phyloP scores from a whole-genome alignment of 805 yeast species.

The Nakazawaea siamensis region DNA sequence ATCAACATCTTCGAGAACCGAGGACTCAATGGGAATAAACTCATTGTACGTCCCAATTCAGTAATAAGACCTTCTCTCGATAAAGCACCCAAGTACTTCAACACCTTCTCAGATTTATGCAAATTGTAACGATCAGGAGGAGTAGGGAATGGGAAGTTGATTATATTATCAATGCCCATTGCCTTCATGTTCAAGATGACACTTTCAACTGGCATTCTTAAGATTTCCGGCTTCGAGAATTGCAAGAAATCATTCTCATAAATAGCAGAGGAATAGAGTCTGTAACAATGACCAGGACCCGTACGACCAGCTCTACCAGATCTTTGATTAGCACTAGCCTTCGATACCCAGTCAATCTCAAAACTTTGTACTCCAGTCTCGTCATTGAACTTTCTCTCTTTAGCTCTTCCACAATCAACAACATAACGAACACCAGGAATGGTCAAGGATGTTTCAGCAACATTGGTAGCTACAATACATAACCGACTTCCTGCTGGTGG shows the following conservation, averaged over 20 bases:
- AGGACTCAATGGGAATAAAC: constrained; percentile 88
- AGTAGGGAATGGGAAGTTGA: constrained; percentile 94
- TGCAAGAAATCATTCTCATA: constrained; percentile 78
- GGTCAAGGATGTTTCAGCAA: constrained; percentile 95
- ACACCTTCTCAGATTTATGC: constrained; percentile 54
- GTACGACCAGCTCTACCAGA: constrained; percentile 94
- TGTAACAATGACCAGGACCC: constrained; percentile 92
- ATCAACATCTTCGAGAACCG: constrained; percentile 85
- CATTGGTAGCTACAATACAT: constrained; percentile 93
- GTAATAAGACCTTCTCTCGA: constrained; percentile 51
- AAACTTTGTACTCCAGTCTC: constrained; percentile 89
- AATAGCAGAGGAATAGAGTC: constrained; percentile 89
- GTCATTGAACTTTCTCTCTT: constrained; percentile 77
- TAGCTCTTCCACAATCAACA: constrained; percentile 90
- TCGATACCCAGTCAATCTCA: constrained; percentile 85
- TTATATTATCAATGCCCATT: constrained; percentile 88
- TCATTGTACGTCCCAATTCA: constrained; percentile 76
- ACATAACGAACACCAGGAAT: constrained; percentile 94
- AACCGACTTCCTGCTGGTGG: constrained; percentile 84
- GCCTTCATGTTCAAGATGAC: constrained; percentile 93
- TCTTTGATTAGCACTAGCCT: constrained; percentile 94
- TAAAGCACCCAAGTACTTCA: constrained; percentile 75
- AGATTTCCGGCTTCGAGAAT: constrained; percentile 82
- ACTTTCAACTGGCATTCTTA: constrained; percentile 94
- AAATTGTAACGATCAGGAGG: constrained; percentile 67